These are phyloP conservation scores for Scheffersomyces parashehatae DNA, from an alignment of 1,139 yeast species.

Conservation along the genomic window DNA sequence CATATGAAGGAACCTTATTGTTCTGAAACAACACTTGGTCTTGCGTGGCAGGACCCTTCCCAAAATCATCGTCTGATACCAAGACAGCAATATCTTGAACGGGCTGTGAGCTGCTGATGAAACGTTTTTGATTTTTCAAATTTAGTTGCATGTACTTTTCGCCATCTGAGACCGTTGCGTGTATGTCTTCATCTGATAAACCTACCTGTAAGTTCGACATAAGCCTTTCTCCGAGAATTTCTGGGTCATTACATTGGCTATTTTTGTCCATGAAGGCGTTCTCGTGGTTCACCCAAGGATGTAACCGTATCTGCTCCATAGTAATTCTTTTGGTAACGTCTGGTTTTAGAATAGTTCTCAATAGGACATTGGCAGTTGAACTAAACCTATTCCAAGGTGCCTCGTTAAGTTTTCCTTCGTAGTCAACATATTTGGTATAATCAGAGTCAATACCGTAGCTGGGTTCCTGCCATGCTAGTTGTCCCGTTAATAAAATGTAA, in stretches of 20 bases:
- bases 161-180: not conserved
- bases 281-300: conserved; percentile 51
- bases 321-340: conserved; percentile 43
- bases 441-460: conserved; percentile 43
- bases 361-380: conserved; percentile 46
- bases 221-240: conserved; percentile 40
- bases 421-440: conserved; percentile 39
- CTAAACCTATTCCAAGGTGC: conserved; percentile 55
- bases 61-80: conserved; percentile 32
- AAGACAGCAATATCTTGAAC: conserved; percentile 27
- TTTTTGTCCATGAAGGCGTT: conserved; percentile 39
- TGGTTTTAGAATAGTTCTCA: conserved; percentile 51
- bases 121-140: conserved; percentile 10
- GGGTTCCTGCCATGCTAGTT: conserved; percentile 69
- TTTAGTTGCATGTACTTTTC: not conserved
- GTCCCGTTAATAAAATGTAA: conserved; percentile 60
- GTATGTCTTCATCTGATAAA: conserved; percentile 32
- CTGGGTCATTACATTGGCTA: conserved; percentile 53
- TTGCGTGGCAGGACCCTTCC: conserved; percentile 33
- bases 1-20: conserved; percentile 17
- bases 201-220: conserved; percentile 49
- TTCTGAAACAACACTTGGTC: conserved; percentile 11
- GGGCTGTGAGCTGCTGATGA: conserved; percentile 33
- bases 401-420: conserved; percentile 45
- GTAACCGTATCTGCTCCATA: conserved; percentile 39